Evolutionary conservation across 768 basidiomycete genomes (phyloP).

Genomic region (Pholiota molesta): DNA sequence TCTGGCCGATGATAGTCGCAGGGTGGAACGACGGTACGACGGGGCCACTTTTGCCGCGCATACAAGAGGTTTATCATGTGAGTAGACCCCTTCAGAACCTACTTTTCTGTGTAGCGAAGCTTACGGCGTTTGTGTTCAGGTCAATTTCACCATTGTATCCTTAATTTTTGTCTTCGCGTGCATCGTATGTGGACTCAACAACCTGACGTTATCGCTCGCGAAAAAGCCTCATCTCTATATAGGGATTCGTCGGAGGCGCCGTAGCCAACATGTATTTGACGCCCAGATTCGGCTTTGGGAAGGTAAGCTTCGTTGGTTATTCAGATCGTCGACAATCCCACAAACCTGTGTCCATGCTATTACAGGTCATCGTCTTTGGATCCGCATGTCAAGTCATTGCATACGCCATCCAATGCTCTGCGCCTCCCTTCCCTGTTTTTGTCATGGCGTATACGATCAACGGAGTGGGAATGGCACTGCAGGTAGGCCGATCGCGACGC

Average conservation of each 20-base stretch:
- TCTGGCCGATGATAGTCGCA: constrained; percentile 56
- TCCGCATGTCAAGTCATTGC: constrained; percentile 54
- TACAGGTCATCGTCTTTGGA: constrained; percentile 34
- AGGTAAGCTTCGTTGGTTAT: constrained; percentile 28
- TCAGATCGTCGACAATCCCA: not conserved
- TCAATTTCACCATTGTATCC: constrained; percentile 57
- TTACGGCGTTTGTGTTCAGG: constrained; percentile 27
- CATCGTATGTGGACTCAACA: constrained; percentile 31
- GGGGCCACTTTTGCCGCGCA: constrained; percentile 73
- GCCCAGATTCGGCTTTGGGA: constrained; percentile 44
- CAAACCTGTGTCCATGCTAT: not conserved
- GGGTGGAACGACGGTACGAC: constrained; percentile 84
- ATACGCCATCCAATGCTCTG: constrained; percentile 55
- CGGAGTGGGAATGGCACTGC: constrained; percentile 44
- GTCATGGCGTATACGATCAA: constrained; percentile 49
- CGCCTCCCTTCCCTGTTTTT: constrained; percentile 67
- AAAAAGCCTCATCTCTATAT: not conserved
- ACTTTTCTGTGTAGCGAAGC: not conserved
- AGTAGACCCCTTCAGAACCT: constrained; percentile 18
- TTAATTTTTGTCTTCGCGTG: constrained; percentile 54
- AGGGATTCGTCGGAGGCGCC: constrained; percentile 47
- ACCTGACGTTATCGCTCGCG: not conserved
- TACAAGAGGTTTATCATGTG: constrained; percentile 59
- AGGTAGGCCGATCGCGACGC: constrained; percentile 34
- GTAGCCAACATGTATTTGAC: constrained; percentile 41